These are phyloP conservation scores for Geotrichum klebahnii DNA, from an alignment of 1,139 yeast species.

Conservation along the genomic window DNA sequence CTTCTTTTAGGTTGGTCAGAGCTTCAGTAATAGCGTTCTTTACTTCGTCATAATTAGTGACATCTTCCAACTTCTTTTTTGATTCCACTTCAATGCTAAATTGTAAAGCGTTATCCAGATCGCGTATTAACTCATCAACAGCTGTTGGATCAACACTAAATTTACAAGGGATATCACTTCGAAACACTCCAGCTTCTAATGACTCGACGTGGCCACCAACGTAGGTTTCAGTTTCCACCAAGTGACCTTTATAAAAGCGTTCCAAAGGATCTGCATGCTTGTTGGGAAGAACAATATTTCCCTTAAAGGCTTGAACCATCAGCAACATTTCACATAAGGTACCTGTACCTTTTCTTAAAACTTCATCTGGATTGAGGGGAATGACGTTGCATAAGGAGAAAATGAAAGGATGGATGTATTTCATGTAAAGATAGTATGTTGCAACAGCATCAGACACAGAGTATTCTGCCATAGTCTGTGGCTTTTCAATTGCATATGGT, in stretches of 20 bases:
- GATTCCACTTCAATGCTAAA: conserved; percentile 86
- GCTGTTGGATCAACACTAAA: conserved; percentile 80
- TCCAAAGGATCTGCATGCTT: conserved; percentile 91
- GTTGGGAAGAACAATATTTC: conserved; percentile 77
- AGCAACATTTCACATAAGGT: conserved; percentile 96
- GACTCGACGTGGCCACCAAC: conserved; percentile 99
- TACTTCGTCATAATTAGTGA: conserved; percentile 74
- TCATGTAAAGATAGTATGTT: conserved; percentile 90
- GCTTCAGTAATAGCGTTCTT: conserved; percentile 53
- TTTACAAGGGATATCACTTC: conserved; percentile 76
- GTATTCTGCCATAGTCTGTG: conserved; percentile 88
- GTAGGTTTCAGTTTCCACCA: conserved; percentile 91
- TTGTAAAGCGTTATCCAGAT: conserved; percentile 69
- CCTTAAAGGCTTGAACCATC: conserved; percentile 91
- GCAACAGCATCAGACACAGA: conserved; percentile 99
- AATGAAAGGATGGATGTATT: conserved; percentile 95
- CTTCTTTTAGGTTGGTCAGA: conserved; percentile 54
- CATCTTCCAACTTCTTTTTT: conserved; percentile 64
- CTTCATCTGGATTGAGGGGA: conserved; percentile 96
- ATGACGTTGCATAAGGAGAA: conserved; percentile 92
- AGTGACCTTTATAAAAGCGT: conserved; percentile 89
- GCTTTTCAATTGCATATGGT: conserved; percentile 90
- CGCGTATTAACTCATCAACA: conserved; percentile 70
- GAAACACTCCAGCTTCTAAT: conserved; percentile 93
- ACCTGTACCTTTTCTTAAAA: conserved; percentile 94